Evolutionary conservation across 2,329 filamentous ascomycete genomes (phyloP).

Genomic region (Ophiocordyceps polyrhachis-furcata): DNA sequence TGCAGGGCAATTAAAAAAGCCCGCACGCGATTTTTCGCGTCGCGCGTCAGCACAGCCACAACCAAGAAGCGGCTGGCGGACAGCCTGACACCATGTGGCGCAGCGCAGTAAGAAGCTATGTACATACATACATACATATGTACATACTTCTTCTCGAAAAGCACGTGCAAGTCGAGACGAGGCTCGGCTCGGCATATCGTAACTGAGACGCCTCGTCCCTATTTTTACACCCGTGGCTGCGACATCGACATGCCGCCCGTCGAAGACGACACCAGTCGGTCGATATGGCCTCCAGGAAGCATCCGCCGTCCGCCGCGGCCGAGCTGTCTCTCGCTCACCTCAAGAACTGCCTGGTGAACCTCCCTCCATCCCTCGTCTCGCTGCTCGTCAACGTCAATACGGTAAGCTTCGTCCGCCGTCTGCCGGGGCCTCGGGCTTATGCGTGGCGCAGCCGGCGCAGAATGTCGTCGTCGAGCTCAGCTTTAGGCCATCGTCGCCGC

Average conservation of each 20-base stretch:
- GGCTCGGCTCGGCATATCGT: neutral
- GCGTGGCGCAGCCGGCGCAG: conserved; percentile 52
- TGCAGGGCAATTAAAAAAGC: conserved; percentile 10
- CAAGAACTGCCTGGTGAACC: conserved; percentile 88
- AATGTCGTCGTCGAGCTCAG: conserved; percentile 91
- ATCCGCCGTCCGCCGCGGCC: conserved; percentile 47
- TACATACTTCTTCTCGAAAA: neutral
- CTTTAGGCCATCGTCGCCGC: conserved; percentile 26
- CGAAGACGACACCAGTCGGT: neutral
- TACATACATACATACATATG: too few species aligned
- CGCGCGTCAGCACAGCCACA: conserved; percentile 5
- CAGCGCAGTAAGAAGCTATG: too few species aligned
- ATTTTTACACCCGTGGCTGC: neutral
- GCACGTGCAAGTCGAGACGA: conserved; percentile 16
- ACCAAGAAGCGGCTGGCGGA: too few species aligned
- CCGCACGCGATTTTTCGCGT: conserved; percentile 18
- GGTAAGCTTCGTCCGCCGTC: conserved; percentile 29
- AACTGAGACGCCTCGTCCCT: neutral
- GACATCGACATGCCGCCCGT: neutral
- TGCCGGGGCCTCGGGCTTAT: conserved; percentile 5
- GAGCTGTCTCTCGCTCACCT: conserved; percentile 75
- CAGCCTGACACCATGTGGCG: neutral
- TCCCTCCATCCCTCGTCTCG: conserved; percentile 68
- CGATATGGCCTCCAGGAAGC: conserved; percentile 30
- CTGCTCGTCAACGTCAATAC: conserved; percentile 80